A percentile compares a stretch with the other conserved stretches of the same genome.
phyloP scores from a whole-genome alignment of 1,139 yeast species.

The Diutina mesorugosa region DNA sequence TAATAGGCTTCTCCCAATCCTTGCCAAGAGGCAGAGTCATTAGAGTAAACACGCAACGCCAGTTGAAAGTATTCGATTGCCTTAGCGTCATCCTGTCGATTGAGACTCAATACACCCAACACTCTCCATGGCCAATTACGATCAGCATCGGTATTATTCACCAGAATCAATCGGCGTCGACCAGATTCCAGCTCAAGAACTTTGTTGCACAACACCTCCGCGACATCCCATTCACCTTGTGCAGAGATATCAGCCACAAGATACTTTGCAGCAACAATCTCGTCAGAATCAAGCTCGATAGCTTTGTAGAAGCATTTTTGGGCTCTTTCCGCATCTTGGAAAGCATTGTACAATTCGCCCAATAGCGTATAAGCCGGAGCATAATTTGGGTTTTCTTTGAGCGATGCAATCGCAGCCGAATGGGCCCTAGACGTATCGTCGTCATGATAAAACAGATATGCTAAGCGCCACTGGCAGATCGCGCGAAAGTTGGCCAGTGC shows the following conservation, averaged over 20 bases:
- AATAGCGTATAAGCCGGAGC: slow-evolving; percentile 74
- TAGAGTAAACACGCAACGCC: slow-evolving; percentile 56
- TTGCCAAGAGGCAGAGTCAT: slow-evolving; percentile 75
- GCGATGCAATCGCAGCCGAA: slow-evolving; percentile 43
- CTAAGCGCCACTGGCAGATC: slow-evolving; percentile 55
- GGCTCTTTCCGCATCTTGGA: slow-evolving; percentile 53
- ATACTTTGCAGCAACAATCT: slow-evolving; percentile 59
- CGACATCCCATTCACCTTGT: slow-evolving; percentile 72
- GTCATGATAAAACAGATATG: slow-evolving; percentile 33
- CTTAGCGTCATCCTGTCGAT: slow-evolving; percentile 57
- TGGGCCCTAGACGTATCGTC: slow-evolving; percentile 28
- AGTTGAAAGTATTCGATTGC: slow-evolving; percentile 87
- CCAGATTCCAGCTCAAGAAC: slow-evolving; percentile 53
- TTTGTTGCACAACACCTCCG: slow-evolving; percentile 58
- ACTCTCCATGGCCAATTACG: slow-evolving; percentile 79
- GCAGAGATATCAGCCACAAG: slow-evolving; percentile 58
- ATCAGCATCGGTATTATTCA: slow-evolving; percentile 18
- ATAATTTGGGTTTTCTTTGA: slow-evolving; percentile 48
- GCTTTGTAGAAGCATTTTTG: slow-evolving; percentile 84
- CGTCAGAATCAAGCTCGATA: slow-evolving; percentile 73
- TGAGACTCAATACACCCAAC: slow-evolving; percentile 67
- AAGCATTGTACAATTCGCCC: slow-evolving; percentile 56
- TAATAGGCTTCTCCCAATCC: slow-evolving; percentile 91
- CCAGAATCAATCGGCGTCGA: slow-evolving; percentile 32
- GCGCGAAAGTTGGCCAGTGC: slow-evolving; percentile 47